Percentiles rank a stretch among this genome's conserved stretches.
Evolutionary conservation across 495 filamentous ascomycete species (phyloP).

Genomic region (Chaetomium tenue): DNA sequence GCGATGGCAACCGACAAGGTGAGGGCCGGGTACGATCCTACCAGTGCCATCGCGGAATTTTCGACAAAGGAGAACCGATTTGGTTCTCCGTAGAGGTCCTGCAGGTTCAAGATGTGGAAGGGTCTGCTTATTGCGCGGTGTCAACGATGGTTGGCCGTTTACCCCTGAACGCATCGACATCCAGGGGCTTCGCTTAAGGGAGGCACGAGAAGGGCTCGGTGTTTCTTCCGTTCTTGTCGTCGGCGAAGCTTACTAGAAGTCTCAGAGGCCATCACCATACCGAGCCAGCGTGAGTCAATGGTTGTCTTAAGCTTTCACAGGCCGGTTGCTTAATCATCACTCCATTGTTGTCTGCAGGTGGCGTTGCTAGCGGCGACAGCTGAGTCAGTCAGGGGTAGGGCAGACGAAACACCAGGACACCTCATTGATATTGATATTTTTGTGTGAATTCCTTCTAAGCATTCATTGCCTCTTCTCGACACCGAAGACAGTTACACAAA

Average conservation of each 20-base stretch:
- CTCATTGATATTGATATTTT: no score
- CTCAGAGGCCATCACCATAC: neutral
- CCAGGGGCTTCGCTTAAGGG: neutral
- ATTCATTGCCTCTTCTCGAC: neutral
- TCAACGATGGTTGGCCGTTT: neutral
- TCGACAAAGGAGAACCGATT: neutral
- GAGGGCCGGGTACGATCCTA: neutral
- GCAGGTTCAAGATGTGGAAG: neutral
- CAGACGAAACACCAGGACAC: neutral
- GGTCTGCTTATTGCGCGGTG: neutral
- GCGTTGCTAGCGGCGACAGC: constrained; percentile 5
- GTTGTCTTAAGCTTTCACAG: neutral
- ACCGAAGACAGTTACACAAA: neutral
- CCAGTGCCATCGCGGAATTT: neutral
- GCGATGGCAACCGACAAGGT: no score
- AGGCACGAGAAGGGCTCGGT: neutral
- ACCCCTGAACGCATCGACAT: neutral
- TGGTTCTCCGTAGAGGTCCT: neutral
- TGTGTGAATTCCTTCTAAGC: neutral
- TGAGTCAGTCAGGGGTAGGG: neutral
- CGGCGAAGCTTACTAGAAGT: neutral
- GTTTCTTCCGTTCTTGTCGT: neutral
- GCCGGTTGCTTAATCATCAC: neutral
- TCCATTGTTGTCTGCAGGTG: constrained; percentile 2
- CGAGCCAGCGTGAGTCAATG: neutral